Conservation (phyloP, 2,329 filamentous ascomycete genomes). For the Magnaporthiopsis rhizophila region DNA sequence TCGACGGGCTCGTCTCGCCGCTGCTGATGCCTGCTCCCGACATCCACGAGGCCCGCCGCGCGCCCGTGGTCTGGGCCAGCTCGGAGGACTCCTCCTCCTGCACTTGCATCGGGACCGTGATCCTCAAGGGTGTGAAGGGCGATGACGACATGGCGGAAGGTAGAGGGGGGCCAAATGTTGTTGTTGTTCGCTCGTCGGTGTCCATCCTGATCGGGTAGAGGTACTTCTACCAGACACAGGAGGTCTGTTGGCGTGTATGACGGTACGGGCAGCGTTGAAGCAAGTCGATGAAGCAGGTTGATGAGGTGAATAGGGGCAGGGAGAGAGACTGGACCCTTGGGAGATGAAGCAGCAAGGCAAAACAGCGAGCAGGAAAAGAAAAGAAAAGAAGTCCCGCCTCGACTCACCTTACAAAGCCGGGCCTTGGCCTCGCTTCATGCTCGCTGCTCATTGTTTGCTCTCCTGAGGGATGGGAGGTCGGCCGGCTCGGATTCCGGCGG, state of each 20-base stretch:
- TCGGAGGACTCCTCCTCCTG: slow-evolving; percentile 27
- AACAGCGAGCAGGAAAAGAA: background rate
- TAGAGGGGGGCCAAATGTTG: slow-evolving; percentile 29
- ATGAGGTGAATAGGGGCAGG: no score
- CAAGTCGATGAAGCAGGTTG: background rate
- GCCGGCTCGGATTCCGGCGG: background rate
- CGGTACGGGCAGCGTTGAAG: background rate
- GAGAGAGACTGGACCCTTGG: background rate
- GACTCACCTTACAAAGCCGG: slow-evolving; percentile 5
- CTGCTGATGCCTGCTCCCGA: background rate
- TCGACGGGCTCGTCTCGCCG: background rate
- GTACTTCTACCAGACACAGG: no score
- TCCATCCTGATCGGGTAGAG: background rate
- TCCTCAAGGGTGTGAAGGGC: slow-evolving; percentile 33
- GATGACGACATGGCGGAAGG: slow-evolving; percentile 39
- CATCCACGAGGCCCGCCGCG: slow-evolving; percentile 17
- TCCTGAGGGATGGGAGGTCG: no score
- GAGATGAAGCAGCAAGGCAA: background rate
- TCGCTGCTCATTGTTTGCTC: background rate
- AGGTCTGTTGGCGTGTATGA: background rate
- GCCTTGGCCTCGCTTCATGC: background rate
- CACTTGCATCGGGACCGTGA: slow-evolving; percentile 33
- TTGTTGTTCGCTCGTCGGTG: background rate
- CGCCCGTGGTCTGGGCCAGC: slow-evolving; percentile 55
- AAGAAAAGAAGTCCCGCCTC: background rate